Evolutionary conservation across 495 filamentous ascomycete species (phyloP), one percentile per base, ranked within the genome.

Genomic region (Neurospora tetraspora): DNA sequence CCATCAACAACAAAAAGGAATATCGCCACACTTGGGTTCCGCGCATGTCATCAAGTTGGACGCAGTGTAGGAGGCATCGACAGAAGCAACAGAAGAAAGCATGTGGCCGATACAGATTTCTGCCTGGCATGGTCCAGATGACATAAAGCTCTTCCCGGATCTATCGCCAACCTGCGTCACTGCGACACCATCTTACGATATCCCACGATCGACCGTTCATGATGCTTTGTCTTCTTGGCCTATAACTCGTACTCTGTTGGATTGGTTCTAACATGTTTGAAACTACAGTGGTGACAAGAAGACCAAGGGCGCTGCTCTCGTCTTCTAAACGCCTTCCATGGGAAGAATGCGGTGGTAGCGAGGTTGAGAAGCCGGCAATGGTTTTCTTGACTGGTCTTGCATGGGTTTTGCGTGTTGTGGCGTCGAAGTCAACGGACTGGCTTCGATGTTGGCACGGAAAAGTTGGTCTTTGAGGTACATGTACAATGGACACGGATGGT

Each of bases 241-340:
- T 9, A 34, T 18, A 18, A 16, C 6, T 34, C 14, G 23, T 65
- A 18, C 20, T 71, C 38, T 12, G 74, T 75, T 78, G 75, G 76
- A 36, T 14, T 38, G 40, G 73, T 77, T 71, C 79, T 80, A 43
- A 79, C 74, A 27, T 10, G 27, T 68, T 73, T 71, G 68, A 74
- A 82, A 84, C 27, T 34, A 65, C 78, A 97, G 96, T 90, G 96
- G 96, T 88, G 96, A 99, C 91, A 99, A 99, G 94, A 99, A 99
- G 94, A 99, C 96, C 82, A 99, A 99, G 92, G 96, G 96, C 91
- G 96, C 96, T 80, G 96, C 96, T 78, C 89, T 99, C 80, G 96
- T 99, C 79, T 99, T 98, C 88, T 99, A 96, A 88, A 77, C 80
- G 76, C 69, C 39, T 70, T 73, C 72, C 71, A 53, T 70, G 59